Percentiles rank a stretch among this genome's conserved stretches.
phyloP scores from a whole-genome alignment of 257 asterid genomes.

The Nyctanthes arbortristis region DNA sequence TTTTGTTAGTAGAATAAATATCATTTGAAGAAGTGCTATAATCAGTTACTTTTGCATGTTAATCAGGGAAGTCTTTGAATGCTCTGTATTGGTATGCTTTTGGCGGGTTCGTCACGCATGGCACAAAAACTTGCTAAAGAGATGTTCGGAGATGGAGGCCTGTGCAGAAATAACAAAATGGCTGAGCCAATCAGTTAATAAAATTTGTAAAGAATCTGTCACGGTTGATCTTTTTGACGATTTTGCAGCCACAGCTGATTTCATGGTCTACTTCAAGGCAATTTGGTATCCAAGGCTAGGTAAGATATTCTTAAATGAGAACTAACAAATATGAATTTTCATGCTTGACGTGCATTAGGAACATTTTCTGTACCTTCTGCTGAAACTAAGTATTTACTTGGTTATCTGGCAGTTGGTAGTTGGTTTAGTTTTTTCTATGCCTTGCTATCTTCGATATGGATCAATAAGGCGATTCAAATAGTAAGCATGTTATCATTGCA shows the following conservation, averaged over 20 bases:
- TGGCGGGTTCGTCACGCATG: slow-evolving; percentile 97
- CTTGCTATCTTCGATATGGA: not conserved
- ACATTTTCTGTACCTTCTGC: slow-evolving; percentile 5
- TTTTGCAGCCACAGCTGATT: slow-evolving; percentile 60
- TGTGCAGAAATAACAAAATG: slow-evolving; percentile 53
- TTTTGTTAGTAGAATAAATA: slow-evolving; percentile 8
- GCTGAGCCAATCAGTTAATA: slow-evolving; percentile 57
- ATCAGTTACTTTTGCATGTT: slow-evolving; percentile 17
- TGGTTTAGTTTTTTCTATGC: not conserved
- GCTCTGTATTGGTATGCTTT: slow-evolving; percentile 84
- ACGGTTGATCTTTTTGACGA: slow-evolving; percentile 47
- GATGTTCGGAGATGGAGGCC: slow-evolving; percentile 57
- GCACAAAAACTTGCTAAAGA: slow-evolving; percentile 75
- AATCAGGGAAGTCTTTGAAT: slow-evolving; percentile 77
- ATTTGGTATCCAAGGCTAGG: slow-evolving; percentile 85
- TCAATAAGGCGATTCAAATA: not conserved
- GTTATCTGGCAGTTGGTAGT: not conserved
- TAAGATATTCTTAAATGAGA: slow-evolving; percentile 22
- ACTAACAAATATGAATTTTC: slow-evolving; percentile 6
- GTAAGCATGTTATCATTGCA: slow-evolving; percentile 1
- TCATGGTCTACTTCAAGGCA: slow-evolving; percentile 84
- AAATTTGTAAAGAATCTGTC: slow-evolving; percentile 57
- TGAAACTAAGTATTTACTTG: not conserved
- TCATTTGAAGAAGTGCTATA: slow-evolving; percentile 27
- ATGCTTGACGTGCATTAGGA: not conserved